A percentile compares a stretch with the other conserved stretches of the same genome.
Evolutionary conservation across 768 basidiomycete genomes (phyloP).

Genomic region (Tricholoma terreum): DNA sequence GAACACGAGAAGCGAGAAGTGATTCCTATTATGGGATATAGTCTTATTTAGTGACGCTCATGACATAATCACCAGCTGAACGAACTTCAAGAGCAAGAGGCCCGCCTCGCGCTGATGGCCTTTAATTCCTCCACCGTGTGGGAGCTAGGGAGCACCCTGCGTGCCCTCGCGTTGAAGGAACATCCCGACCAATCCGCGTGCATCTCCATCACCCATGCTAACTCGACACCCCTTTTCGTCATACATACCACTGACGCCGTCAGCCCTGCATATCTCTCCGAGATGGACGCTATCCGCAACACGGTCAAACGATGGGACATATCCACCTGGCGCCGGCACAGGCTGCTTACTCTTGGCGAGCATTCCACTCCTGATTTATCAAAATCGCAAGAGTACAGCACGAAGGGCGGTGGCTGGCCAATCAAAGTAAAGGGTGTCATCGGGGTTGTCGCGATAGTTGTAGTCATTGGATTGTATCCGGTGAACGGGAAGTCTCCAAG

Average conservation of each 20-base stretch:
- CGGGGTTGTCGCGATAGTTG: conserved; percentile 4
- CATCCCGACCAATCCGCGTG: conserved; percentile 10
- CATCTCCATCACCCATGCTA: conserved; percentile 7
- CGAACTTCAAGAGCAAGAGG: conserved; percentile 10
- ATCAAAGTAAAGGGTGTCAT: conserved; percentile 9
- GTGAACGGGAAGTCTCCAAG: neutral
- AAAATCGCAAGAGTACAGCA: conserved; percentile 6
- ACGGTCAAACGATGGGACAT: conserved; percentile 10
- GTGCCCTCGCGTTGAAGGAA: conserved; percentile 11
- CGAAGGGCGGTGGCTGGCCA: conserved; percentile 11
- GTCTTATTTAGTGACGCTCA: neutral
- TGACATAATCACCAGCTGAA: neutral
- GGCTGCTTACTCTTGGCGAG: conserved; percentile 4
- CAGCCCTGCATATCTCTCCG: conserved; percentile 7
- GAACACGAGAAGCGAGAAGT: conserved; percentile 12
- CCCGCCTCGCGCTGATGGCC: conserved; percentile 7
- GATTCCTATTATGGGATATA: neutral
- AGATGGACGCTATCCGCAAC: conserved; percentile 10
- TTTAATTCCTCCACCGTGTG: conserved; percentile 10
- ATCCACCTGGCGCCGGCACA: conserved; percentile 10
- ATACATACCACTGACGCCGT: conserved; percentile 7
- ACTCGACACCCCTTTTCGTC: conserved; percentile 8
- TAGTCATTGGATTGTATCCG: conserved; percentile 8
- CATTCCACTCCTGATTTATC: neutral
- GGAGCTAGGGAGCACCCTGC: conserved; percentile 10